Evolutionary conservation across 768 basidiomycete genomes (phyloP).

Genomic region (Termitomyces sp.): DNA sequence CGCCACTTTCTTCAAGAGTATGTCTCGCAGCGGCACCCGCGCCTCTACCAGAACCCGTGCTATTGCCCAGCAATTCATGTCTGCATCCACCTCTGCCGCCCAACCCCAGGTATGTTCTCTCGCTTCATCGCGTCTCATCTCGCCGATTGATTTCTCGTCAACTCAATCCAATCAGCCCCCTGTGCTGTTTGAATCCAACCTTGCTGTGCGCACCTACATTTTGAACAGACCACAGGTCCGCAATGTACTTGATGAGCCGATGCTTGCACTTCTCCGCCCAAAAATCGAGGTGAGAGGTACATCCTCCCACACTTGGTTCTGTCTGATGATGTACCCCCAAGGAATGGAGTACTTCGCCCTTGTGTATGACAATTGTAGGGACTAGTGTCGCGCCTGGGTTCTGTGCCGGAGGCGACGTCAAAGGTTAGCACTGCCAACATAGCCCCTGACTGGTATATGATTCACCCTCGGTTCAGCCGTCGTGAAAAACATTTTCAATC

Average conservation of each 20-base stretch:
- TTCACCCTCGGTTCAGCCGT: conserved; percentile 37
- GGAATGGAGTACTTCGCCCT: conserved; percentile 72
- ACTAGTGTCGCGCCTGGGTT: conserved; percentile 73
- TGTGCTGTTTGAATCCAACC: conserved; percentile 66
- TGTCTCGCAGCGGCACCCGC: conserved; percentile 33
- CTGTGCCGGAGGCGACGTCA: conserved; percentile 94
- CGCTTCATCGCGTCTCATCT: conserved; percentile 9
- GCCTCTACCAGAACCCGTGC: conserved; percentile 37
- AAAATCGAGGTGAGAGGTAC: conserved; percentile 63
- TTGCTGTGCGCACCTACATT: conserved; percentile 58
- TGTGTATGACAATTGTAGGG: conserved; percentile 69
- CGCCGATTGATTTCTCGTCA: conserved; percentile 4
- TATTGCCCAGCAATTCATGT: conserved; percentile 45
- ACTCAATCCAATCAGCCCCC: conserved; percentile 28
- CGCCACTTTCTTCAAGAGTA: conserved; percentile 26
- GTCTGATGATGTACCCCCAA: conserved; percentile 22
- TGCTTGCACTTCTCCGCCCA: conserved; percentile 66
- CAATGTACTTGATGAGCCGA: conserved; percentile 76
- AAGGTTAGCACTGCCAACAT: conserved; percentile 44
- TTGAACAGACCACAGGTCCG: conserved; percentile 78
- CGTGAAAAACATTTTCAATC: conserved; percentile 41
- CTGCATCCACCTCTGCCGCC: conserved; percentile 23
- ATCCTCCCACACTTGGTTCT: not conserved
- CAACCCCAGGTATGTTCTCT: conserved; percentile 29
- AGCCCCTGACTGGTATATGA: conserved; percentile 2